A percentile compares a stretch with the other conserved stretches of the same genome.
These are phyloP conservation scores for Lasiosphaeris hirsuta DNA, from an alignment of 495 filamentous ascomycete species.

Conservation along the genomic window DNA sequence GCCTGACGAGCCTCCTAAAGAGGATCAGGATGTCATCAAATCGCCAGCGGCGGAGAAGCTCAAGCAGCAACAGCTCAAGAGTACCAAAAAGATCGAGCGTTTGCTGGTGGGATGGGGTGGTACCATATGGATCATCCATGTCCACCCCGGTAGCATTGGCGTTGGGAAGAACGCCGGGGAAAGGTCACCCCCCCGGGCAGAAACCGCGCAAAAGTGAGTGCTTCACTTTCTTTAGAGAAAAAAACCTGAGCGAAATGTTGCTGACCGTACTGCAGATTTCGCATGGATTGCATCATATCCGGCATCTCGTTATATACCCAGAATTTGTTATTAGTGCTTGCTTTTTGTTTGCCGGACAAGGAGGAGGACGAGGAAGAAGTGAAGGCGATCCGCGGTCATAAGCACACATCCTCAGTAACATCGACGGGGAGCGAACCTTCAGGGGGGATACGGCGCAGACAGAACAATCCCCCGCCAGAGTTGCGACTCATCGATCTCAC, in stretches of 20 bases:
- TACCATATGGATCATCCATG: slow-evolving; percentile 91
- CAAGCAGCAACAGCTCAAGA: slow-evolving; percentile 42
- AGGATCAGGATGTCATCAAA: slow-evolving; percentile 24
- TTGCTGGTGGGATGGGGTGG: slow-evolving; percentile 92
- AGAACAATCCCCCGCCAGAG: slow-evolving; percentile 79
- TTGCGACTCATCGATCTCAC: slow-evolving; percentile 84
- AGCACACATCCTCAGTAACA: slow-evolving; percentile 35
- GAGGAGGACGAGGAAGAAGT: slow-evolving; percentile 46
- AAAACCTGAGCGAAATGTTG: neutral
- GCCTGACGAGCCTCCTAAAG: slow-evolving; percentile 46
- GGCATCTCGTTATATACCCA: slow-evolving; percentile 96
- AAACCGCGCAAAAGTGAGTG: slow-evolving; percentile 85
- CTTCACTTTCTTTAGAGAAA: neutral
- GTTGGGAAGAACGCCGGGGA: slow-evolving; percentile 68
- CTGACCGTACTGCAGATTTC: slow-evolving; percentile 60
- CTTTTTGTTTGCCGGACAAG: slow-evolving; percentile 73
- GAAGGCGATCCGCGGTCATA: slow-evolving; percentile 27
- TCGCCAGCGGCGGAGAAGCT: slow-evolving; percentile 48
- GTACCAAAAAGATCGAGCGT: slow-evolving; percentile 61
- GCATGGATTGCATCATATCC: slow-evolving; percentile 94
- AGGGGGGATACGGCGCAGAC: slow-evolving; percentile 60
- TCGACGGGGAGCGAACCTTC: slow-evolving; percentile 51
- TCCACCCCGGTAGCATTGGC: slow-evolving; percentile 70
- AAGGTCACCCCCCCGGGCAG: slow-evolving; percentile 71
- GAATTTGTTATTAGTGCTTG: slow-evolving; percentile 82